phyloP scores from a whole-genome alignment of 2,329 filamentous ascomycete species.

The Tolypocladium album region DNA sequence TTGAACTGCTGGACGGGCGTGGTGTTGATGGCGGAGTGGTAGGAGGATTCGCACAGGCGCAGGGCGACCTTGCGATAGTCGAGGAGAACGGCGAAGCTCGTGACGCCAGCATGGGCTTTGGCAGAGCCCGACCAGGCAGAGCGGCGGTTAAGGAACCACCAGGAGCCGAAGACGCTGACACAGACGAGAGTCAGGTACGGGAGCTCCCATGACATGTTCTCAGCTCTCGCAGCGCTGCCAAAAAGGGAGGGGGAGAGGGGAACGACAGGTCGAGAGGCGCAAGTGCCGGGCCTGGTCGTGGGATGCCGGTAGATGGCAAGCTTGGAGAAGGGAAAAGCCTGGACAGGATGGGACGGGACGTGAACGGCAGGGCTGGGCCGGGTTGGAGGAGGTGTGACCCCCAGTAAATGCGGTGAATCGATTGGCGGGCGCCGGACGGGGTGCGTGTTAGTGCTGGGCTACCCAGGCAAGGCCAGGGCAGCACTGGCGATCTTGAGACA shows the following conservation, averaged over 20 bases:
- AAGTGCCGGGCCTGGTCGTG: conserved; percentile 1
- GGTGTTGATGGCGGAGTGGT: conserved; percentile 30
- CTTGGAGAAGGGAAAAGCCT: background rate
- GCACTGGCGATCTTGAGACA: too few species aligned
- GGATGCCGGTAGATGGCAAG: conserved; percentile 14
- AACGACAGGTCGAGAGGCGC: conserved; percentile 2
- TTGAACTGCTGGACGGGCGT: conserved; percentile 38
- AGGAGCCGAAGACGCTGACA: conserved; percentile 25
- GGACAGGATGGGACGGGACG: background rate
- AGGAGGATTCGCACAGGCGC: conserved; percentile 15
- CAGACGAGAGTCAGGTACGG: conserved; percentile 28
- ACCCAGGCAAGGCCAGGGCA: too few species aligned
- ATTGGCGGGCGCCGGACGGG: conserved; percentile 9
- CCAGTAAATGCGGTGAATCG: conserved; percentile 15
- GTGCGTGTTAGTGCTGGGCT: background rate
- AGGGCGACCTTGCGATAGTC: conserved; percentile 19
- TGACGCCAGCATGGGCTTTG: conserved; percentile 14
- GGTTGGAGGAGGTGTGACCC: conserved; percentile 5
- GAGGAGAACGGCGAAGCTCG: conserved; percentile 20
- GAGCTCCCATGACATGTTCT: conserved; percentile 34
- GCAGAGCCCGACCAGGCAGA: conserved; percentile 18
- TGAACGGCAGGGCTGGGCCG: conserved; percentile 6
- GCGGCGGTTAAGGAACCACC: conserved; percentile 23
- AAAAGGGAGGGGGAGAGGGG: background rate
- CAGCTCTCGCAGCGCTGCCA: conserved; percentile 12